These are phyloP conservation scores for Microbotryum saponariae DNA, from an alignment of 1,284 basidiomycete genomes.

Conservation along the genomic window DNA sequence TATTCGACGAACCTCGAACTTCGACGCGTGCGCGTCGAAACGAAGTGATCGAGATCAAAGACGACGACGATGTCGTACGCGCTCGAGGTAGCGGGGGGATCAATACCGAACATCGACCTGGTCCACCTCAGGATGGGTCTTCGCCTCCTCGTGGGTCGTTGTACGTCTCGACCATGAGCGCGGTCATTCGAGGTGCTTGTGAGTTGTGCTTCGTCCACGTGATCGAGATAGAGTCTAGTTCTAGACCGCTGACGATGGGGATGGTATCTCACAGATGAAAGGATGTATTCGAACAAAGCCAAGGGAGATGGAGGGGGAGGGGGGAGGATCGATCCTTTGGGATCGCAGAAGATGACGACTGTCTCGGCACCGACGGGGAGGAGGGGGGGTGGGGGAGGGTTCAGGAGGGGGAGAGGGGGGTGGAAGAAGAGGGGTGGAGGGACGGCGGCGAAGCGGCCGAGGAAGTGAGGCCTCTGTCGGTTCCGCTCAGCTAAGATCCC, in stretches of 20 bases:
- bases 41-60: slow-evolving; percentile 5
- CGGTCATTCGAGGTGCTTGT: slow-evolving; percentile 14
- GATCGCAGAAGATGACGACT: slow-evolving; percentile 3
- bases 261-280: background rate
- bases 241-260: too few species aligned
- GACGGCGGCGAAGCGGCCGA: too few species aligned
- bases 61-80: slow-evolving; percentile 11
- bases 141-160: slow-evolving; percentile 13
- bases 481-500: too few species aligned
- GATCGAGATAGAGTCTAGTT: background rate
- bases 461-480: too few species aligned
- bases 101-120: slow-evolving; percentile 3
- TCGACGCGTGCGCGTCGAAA: too few species aligned
- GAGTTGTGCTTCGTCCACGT: background rate
- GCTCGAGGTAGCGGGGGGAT: slow-evolving; percentile 5
- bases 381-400: slow-evolving; percentile 3
- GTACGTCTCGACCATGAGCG: slow-evolving; percentile 15
- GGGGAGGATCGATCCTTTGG: slow-evolving; percentile 3
- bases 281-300: slow-evolving; percentile 2
- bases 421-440: slow-evolving; percentile 1
- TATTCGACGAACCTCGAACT: background rate
- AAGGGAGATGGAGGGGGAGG: background rate
- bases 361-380: background rate
- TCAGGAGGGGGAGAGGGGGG: slow-evolving; percentile 1
- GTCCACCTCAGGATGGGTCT: slow-evolving; percentile 16